Evolutionary conservation across 805 yeast species (phyloP), one percentile per base, ranked within the genome.

Genomic region (Saturnispora sekii): DNA sequence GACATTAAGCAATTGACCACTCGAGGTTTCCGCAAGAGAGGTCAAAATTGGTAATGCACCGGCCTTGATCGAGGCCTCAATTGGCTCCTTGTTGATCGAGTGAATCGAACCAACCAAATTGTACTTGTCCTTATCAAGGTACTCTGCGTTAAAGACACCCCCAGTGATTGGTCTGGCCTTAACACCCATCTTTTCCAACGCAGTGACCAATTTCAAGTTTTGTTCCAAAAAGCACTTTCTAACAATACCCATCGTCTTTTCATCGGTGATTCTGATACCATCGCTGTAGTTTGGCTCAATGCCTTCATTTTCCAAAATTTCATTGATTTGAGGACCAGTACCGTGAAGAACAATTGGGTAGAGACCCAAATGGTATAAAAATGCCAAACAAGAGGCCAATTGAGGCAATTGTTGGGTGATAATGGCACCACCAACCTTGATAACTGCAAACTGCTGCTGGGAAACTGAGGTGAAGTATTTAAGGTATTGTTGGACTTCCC

Each of bases 361-460:
- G 48, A 93, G 74, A 10, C 99, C 99, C 42, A 93, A 96, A 60
- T 93, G 99, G 70, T 93, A 93, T 53, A 93, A 70, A 65, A 93
- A 93, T 4, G 97, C 97, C 51, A 93, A 72, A 59, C 97, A 89
- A 1, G 96, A 85, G 0, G 98, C 98, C 55, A 93, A 70, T 66
- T 90, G 96, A 9, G 88, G 84, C 51, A 93, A 69, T 57, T 90
- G 93, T 55, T 93, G 94, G 39, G 97, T 90, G 63, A 93, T 93
- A 58, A 93, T 90, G 33, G 98, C 99, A 52, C 99, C 99, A 35
- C 99, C 99, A 37, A 93, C 98, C 64, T 93, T 93, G 66, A 93
- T 93, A 37, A 93, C 96, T 3, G 99, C 99, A 58, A 93, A 93
- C 59, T 93, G 97, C 62, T 93, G 97, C 54, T 88, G 89, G 5